Evolutionary conservation across 2,329 filamentous ascomycete species (phyloP), one percentile per base, ranked within the genome.

Genomic region (Fusarium veterinarium): DNA sequence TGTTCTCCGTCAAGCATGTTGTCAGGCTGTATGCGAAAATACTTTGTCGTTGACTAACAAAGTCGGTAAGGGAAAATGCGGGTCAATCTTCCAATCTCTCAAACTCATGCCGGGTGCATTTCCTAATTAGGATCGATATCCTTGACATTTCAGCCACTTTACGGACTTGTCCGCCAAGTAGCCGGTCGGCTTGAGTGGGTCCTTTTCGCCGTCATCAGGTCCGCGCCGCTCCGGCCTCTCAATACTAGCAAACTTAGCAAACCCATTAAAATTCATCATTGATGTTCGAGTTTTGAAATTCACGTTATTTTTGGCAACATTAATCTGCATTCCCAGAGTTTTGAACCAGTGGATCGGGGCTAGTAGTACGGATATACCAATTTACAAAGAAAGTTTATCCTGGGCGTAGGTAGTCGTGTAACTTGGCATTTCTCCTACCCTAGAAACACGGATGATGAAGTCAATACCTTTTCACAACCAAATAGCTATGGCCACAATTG

Each of bases 211-310:
- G 66, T 44, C 48, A 30, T 68, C 72, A 64, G 74, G 60, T 63
- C 67, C 72, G 74, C 57, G 52, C 70, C 74, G 74, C 58, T 69
- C 66, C 66, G 66, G 64, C 63, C 51, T 60, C 48, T 53, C 31
- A 41, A 57, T 35, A 42, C 42, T 30, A 30, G 45, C 17, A 30
- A 19, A 46, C 19, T 17, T 72, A 56, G 49, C 42, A 52, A 46
- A 41, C 23, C 40, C 59, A 28, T 56, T 23, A 20, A 48, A 41
- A 61, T 51, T 41, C 42, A 49, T 69, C 41, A 41, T 64, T 49
- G 40, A 60, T 30, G n/a, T 42, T 44, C 31, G 38, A 37, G 46
- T 49, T 56, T 53, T n/a, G 25, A 25, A 35, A n/a, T n/a, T 28
- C 19, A 28, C 46, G 23, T 69, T 74, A 69, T 72, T 72, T 72